phyloP scores from a whole-genome alignment of 768 basidiomycete species.

The Termitomyces sp. region DNA sequence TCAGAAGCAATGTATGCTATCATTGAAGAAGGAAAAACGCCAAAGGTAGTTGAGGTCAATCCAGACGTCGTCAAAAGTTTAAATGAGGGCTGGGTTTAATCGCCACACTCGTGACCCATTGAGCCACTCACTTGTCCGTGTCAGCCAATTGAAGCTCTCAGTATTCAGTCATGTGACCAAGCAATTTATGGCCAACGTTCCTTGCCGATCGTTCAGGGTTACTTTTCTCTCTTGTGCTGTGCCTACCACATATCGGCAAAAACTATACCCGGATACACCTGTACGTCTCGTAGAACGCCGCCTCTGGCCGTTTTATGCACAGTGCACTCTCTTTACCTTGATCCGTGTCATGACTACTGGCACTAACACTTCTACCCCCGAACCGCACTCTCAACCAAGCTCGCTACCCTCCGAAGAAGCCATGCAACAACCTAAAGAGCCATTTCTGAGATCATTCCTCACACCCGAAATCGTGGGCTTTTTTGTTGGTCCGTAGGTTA shows the following conservation, averaged over 20 bases:
- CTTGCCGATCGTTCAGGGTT: neutral
- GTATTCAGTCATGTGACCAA: neutral
- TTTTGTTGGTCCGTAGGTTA: slow-evolving; percentile 33
- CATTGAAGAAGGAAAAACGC: neutral
- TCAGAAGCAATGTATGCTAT: neutral
- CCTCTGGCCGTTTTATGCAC: slow-evolving; percentile 12
- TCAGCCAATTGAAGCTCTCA: no score
- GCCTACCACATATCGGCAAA: slow-evolving; percentile 4
- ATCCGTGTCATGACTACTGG: slow-evolving; percentile 12
- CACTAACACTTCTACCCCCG: slow-evolving; percentile 4
- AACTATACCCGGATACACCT: slow-evolving; percentile 13
- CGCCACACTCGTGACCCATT: no score
- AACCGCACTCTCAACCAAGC: slow-evolving; percentile 2
- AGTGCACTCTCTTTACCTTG: slow-evolving; percentile 6
- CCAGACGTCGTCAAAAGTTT: neutral
- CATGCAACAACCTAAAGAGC: slow-evolving; percentile 10
- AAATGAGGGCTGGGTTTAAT: no score
- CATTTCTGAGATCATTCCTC: slow-evolving; percentile 16
- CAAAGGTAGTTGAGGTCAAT: no score
- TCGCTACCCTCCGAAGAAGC: neutral
- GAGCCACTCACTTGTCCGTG: no score
- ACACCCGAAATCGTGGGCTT: slow-evolving; percentile 39
- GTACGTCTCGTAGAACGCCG: slow-evolving; percentile 3
- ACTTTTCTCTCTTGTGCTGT: slow-evolving; percentile 2
- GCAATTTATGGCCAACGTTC: slow-evolving; percentile 1